Conservation (phyloP, 345 rosid species). For the Carallia brachiata region DNA sequence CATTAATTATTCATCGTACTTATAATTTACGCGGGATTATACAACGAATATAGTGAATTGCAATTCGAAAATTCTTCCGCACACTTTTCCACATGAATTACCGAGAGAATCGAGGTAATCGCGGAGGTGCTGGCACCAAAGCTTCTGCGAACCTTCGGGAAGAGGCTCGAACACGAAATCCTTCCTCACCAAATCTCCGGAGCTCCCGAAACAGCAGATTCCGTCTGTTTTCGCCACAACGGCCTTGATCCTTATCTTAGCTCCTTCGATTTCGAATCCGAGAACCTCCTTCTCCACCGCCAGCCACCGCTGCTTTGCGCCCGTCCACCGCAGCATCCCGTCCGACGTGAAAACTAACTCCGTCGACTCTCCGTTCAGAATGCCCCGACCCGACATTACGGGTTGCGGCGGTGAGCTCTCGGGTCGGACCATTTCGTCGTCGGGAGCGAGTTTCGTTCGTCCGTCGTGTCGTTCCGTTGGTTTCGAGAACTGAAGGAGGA, state of each 20-base stretch:
- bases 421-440: constrained; percentile 14
- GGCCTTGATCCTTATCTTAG: constrained; percentile 49
- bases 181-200: constrained; percentile 51
- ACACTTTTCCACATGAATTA: constrained; percentile 12
- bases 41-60: too few relatives aligned
- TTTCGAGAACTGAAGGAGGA: too few relatives aligned
- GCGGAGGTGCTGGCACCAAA: constrained; percentile 64
- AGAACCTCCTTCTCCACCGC: constrained; percentile 61
- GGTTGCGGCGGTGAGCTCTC: constrained; percentile 9
- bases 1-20: too few relatives aligned
- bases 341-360: constrained; percentile 47
- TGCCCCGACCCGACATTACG: constrained; percentile 46
- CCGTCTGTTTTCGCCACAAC: constrained; percentile 37
- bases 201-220: constrained; percentile 47
- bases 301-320: constrained; percentile 55
- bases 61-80: not conserved
- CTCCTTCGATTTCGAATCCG: constrained; percentile 59
- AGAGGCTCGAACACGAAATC: constrained; percentile 71
- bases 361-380: constrained; percentile 38
- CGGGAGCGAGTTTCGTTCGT: not conserved
- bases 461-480: too few relatives aligned
- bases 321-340: constrained; percentile 60
- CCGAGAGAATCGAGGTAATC: constrained; percentile 62
- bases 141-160: constrained; percentile 46
- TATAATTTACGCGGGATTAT: too few relatives aligned